phyloP scores from a whole-genome alignment of 805 yeast genomes.

The Metschnikowia similis region DNA sequence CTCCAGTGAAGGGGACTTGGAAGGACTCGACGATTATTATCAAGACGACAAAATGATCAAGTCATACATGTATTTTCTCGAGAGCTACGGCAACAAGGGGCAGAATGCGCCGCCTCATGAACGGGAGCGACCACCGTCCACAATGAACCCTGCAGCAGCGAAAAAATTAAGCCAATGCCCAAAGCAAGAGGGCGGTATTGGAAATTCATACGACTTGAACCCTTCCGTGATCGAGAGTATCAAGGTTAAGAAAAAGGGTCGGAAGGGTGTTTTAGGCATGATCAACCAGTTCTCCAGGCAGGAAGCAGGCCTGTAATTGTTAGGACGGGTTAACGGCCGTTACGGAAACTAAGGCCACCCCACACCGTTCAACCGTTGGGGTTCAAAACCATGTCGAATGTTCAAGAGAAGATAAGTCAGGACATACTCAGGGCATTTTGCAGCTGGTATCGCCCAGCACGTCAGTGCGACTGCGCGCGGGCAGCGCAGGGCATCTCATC shows the following conservation, averaged over 20 bases:
- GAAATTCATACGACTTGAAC: conserved; percentile 25
- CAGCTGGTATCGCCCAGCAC: not conserved
- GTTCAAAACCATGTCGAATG: not conserved
- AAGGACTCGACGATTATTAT: conserved; percentile 35
- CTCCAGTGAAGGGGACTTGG: conserved; percentile 18
- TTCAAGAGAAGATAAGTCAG: no score
- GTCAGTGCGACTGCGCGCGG: not conserved
- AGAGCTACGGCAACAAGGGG: conserved; percentile 58
- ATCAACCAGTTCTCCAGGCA: conserved; percentile 74
- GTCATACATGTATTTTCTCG: conserved; percentile 81
- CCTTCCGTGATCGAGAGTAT: conserved; percentile 29
- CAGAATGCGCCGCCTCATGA: not conserved
- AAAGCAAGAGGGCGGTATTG: conserved; percentile 14
- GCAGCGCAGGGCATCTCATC: conserved; percentile 6
- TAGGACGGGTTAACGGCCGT: no score
- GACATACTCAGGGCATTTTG: not conserved
- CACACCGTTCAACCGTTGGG: no score
- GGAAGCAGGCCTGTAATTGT: conserved; percentile 24
- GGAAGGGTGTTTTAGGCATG: conserved; percentile 69
- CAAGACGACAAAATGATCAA: conserved; percentile 88
- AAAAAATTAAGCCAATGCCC: not conserved
- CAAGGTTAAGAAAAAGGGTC: conserved; percentile 26
- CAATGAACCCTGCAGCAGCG: not conserved
- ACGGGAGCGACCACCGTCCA: not conserved
- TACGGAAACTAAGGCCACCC: no score